A percentile compares a stretch with the other conserved stretches of the same genome.
Evolutionary conservation across 805 yeast species (phyloP).

Genomic region (Pichia eremophila): DNA sequence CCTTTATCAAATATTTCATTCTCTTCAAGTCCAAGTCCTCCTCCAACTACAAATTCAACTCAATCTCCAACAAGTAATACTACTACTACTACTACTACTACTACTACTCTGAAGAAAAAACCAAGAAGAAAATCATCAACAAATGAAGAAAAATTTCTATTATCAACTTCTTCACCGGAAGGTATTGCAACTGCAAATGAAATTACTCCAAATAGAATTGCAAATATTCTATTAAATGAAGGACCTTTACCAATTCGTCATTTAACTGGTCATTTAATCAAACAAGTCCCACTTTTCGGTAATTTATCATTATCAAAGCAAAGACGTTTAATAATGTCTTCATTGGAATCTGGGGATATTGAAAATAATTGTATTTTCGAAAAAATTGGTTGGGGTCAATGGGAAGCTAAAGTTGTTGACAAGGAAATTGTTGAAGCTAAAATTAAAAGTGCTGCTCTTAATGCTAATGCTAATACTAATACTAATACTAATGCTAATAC

Average conservation of each 20-base stretch:
- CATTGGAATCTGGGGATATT: conserved; percentile 64
- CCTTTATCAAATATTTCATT: background rate
- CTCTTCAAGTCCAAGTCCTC: background rate
- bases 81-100: background rate
- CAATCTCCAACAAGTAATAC: background rate
- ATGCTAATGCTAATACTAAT: background rate
- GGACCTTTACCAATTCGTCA: conserved; percentile 91
- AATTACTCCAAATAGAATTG: conserved; percentile 72
- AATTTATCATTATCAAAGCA: conserved; percentile 78
- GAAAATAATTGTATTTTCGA: conserved; percentile 64
- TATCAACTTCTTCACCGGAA: conserved; percentile 77
- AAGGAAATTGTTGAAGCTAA: conserved; percentile 17
- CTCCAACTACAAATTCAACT: background rate
- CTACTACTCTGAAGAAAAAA: background rate
- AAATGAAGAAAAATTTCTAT: conserved; percentile 22
- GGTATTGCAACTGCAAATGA: conserved; percentile 82
- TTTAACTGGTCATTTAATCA: conserved; percentile 68
- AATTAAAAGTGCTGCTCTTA: conserved; percentile 6
- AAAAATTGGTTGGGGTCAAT: conserved; percentile 97
- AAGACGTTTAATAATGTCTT: conserved; percentile 81
- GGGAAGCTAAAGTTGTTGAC: conserved; percentile 62
- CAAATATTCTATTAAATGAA: conserved; percentile 54
- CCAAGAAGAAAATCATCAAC: conserved; percentile 1
- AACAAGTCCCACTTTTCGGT: conserved; percentile 72
- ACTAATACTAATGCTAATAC: background rate